Conservation (phyloP, 371 early-diverging fungal species). For the Mucor ambiguus region DNA sequence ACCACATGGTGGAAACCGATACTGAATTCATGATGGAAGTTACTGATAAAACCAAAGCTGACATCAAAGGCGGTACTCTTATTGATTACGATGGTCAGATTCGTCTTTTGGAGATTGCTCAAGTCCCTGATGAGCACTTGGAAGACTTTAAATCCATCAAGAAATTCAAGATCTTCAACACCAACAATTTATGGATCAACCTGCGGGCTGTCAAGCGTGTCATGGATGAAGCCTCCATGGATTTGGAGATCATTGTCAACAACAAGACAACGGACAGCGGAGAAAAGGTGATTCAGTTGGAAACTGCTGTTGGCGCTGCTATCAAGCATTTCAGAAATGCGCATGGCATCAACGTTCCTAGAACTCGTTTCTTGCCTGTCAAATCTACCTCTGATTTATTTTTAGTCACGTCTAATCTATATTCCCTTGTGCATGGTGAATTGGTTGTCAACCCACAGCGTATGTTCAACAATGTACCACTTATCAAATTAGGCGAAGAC, state of each 20-base stretch:
- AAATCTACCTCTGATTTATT: conserved; percentile 99
- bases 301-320: conserved; percentile 99
- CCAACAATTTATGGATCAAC: conserved; percentile 99
- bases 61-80: conserved; percentile 99
- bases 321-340: conserved; percentile 98
- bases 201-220: conserved; percentile 95
- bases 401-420: conserved; percentile 96
- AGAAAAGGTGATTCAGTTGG: conserved; percentile 98
- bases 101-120: conserved; percentile 98
- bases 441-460: conserved; percentile 92
- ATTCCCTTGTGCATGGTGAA: conserved; percentile 92
- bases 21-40: conserved; percentile 99
- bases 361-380: conserved; percentile 98
- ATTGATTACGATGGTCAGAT: conserved; percentile 97
- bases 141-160: conserved; percentile 99
- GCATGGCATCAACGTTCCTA: conserved; percentile 98
- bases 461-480: conserved; percentile 89
- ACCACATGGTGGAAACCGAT: conserved; percentile 88
- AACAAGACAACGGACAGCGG: conserved; percentile 88
- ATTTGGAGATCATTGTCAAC: conserved; percentile 98
- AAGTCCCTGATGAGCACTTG: conserved; percentile 96
- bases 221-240: conserved; percentile 80
- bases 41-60: conserved; percentile 99
- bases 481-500: conserved; percentile 97
- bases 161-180: conserved; percentile 99